Conservation (phyloP, 768 basidiomycete genomes). For the Leccinum truebloodii region DNA sequence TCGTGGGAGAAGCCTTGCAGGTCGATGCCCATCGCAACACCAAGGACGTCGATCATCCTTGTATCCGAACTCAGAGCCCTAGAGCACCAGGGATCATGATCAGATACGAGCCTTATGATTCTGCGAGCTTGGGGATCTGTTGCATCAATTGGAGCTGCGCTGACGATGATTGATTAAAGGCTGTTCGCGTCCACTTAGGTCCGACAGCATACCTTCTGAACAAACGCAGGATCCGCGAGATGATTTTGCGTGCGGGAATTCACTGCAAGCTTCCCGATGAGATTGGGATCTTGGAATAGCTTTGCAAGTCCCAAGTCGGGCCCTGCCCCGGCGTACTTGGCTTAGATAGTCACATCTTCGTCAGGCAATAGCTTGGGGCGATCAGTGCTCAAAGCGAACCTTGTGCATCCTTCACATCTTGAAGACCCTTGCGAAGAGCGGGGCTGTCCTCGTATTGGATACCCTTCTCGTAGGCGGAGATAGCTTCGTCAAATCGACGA, state of each 20-base stretch:
- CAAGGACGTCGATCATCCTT: conserved; percentile 92
- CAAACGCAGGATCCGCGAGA: conserved; percentile 80
- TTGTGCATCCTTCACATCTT: conserved; percentile 86
- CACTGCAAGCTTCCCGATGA: conserved; percentile 78
- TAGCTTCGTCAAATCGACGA: conserved; percentile 77
- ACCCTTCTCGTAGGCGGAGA: conserved; percentile 80
- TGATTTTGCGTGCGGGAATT: conserved; percentile 87
- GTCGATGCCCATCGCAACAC: conserved; percentile 91
- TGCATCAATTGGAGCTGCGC: conserved; percentile 64
- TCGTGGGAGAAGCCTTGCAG: conserved; percentile 83
- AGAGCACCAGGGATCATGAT: conserved; percentile 2
- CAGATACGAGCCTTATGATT: conserved; percentile 41
- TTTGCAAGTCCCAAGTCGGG: conserved; percentile 65
- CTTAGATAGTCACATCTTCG: conserved; percentile 22
- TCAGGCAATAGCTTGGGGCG: background rate
- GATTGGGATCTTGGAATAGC: conserved; percentile 82
- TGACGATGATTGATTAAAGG: background rate
- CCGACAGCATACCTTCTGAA: conserved; percentile 53
- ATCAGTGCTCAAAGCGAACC: conserved; percentile 40
- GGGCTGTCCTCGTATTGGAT: conserved; percentile 82
- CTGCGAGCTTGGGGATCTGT: conserved; percentile 64
- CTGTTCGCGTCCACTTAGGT: background rate
- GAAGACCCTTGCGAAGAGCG: conserved; percentile 80
- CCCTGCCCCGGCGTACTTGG: conserved; percentile 38
- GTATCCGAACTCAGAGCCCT: conserved; percentile 69